These are phyloP conservation scores for Lachnellula willkommii DNA, from an alignment of 2,329 filamentous ascomycete genomes.

Conservation along the genomic window DNA sequence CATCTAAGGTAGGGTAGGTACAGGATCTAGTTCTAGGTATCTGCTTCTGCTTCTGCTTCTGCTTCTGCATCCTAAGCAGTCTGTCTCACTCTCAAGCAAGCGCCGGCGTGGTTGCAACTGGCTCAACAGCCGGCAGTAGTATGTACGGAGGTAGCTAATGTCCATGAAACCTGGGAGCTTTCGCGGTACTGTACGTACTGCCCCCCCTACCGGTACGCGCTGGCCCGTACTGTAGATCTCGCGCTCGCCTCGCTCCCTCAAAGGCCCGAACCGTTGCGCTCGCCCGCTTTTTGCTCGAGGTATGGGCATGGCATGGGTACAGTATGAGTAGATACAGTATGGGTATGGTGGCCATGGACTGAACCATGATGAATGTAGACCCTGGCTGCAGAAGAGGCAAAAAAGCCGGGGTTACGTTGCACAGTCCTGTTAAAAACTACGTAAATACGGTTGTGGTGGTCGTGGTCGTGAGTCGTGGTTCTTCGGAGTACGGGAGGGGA, in stretches of 20 bases:
- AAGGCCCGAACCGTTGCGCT: conserved; percentile 5
- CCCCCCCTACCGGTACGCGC: background rate
- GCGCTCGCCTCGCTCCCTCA: background rate
- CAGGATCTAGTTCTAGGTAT: background rate
- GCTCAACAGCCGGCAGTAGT: background rate
- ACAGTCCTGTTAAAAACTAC: background rate
- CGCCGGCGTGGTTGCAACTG: background rate
- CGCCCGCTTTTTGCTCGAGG: background rate
- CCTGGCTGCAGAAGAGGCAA: background rate
- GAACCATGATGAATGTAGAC: background rate
- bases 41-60: background rate
- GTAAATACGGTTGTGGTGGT: background rate
- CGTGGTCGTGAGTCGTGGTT: background rate
- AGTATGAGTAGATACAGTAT: background rate
- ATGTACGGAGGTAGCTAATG: background rate
- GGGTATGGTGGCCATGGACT: background rate
- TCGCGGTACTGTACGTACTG: background rate
- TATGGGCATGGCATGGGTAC: background rate
- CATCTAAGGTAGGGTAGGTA: no score
- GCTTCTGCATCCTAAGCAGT: background rate
- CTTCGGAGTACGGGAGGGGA: background rate
- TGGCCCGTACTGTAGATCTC: background rate
- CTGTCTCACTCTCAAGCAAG: background rate
- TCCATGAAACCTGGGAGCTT: no score
- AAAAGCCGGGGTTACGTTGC: background rate